phyloP scores from a whole-genome alignment of 768 basidiomycete species.

The Lenzites betulinus region DNA sequence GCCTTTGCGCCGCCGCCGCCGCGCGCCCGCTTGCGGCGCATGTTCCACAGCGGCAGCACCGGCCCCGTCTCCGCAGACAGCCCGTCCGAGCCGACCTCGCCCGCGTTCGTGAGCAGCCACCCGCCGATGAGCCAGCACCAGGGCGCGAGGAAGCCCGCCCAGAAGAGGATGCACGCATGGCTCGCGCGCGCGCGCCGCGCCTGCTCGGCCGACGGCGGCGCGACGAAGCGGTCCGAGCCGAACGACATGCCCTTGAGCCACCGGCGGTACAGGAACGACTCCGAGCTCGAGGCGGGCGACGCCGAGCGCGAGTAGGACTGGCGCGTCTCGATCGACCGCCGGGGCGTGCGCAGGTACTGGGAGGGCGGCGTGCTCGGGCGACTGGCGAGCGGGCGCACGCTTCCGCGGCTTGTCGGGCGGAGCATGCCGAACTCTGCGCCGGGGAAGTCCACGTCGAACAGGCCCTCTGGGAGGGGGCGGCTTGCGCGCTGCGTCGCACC shows the following conservation, averaged over 20 bases:
- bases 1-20: not conserved
- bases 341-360: conserved; percentile 16
- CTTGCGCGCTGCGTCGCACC: conserved; percentile 2
- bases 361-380: conserved; percentile 14
- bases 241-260: conserved; percentile 32
- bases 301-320: conserved; percentile 16
- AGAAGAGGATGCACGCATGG: conserved; percentile 57
- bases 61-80: conserved; percentile 31
- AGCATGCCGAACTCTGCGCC: not conserved
- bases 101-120: conserved; percentile 58
- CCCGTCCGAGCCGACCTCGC: conserved; percentile 40
- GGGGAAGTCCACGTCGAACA: conserved; percentile 16
- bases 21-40: conserved; percentile 38
- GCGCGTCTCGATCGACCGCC: conserved; percentile 16
- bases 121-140: conserved; percentile 79
- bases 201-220: conserved; percentile 1
- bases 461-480: conserved; percentile 13
- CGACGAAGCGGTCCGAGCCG: conserved; percentile 21
- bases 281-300: conserved; percentile 18
- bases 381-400: conserved; percentile 7
- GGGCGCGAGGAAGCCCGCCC: conserved; percentile 71
- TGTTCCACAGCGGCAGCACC: conserved; percentile 34
- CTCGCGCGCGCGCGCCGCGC: conserved; percentile 1
- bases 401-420: conserved; percentile 5
- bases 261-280: conserved; percentile 31